Evolutionary conservation across 768 basidiomycete genomes (phyloP).

Genomic region (Calocera cornea): DNA sequence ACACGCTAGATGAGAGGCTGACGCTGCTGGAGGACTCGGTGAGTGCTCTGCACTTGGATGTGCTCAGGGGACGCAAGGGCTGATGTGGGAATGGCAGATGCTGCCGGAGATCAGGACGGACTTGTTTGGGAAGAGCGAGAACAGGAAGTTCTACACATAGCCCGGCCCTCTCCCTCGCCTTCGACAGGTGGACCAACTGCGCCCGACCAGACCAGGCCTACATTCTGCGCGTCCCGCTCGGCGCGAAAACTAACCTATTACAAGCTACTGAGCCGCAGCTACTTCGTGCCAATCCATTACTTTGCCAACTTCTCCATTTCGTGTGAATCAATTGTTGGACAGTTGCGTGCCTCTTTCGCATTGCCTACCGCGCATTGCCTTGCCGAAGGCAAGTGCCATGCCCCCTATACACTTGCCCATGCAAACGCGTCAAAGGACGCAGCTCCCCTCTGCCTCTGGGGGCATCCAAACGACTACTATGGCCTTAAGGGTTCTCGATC

Average conservation of each 20-base stretch:
- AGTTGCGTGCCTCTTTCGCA: not conserved
- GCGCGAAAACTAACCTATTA: not conserved
- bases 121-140: slow-evolving; percentile 79
- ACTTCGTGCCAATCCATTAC: not conserved
- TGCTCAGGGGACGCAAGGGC: not conserved
- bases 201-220: not conserved
- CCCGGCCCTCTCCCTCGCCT: not conserved
- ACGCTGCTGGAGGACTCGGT: slow-evolving; percentile 81
- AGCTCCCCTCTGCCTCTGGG: no score
- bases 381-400: no score
- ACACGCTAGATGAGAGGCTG: slow-evolving; percentile 86
- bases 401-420: no score
- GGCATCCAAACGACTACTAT: no score
- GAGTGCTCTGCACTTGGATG: slow-evolving; percentile 20
- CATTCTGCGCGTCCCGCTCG: not conserved
- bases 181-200: not conserved
- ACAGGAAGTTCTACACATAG: slow-evolving; percentile 70
- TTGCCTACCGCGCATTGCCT: no score
- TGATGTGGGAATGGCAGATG: slow-evolving; percentile 44
- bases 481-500: no score
- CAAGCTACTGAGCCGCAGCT: not conserved
- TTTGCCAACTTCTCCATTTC: no score
- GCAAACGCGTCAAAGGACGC: no score
- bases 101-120: slow-evolving; percentile 84
- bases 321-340: not conserved